These are phyloP conservation scores for Paecilomyces dactylethromorphus DNA, from an alignment of 2,329 filamentous ascomycete species.

Conservation along the genomic window DNA sequence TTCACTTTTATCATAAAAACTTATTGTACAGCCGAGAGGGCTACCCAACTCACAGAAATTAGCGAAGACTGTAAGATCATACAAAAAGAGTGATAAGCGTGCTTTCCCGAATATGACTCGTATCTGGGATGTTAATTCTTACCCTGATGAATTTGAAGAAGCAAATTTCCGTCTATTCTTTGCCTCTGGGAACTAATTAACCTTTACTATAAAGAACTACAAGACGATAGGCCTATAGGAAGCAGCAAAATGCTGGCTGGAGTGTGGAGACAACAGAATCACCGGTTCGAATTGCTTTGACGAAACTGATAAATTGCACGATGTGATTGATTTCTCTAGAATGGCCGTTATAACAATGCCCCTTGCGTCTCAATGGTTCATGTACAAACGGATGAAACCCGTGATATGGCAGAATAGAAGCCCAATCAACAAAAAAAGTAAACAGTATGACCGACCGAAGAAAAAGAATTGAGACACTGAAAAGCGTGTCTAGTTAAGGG, in stretches of 20 bases:
- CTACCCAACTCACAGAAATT: no score
- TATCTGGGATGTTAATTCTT: no score
- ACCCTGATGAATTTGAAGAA: no score
- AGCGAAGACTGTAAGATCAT: no score
- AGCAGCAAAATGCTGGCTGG: background rate
- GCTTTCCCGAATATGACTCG: no score
- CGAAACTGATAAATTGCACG: background rate
- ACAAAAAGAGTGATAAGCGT: no score
- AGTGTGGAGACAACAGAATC: background rate
- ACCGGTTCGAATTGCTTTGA: background rate
- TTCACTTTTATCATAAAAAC: background rate
- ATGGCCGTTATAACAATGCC: background rate
- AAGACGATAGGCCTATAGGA: no score
- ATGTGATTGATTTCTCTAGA: background rate
- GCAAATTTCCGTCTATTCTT: no score
- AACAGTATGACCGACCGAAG: background rate
- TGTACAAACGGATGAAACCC: background rate
- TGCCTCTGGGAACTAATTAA: no score
- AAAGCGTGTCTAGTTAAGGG: background rate
- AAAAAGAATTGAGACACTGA: background rate
- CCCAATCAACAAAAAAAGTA: background rate
- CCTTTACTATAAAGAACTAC: no score
- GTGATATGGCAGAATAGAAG: background rate
- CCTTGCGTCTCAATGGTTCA: background rate
- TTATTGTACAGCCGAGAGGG: background rate